Evolutionary conservation across 176 grass and related monocot genomes (phyloP).

Genomic region (Triticum aestivum): DNA sequence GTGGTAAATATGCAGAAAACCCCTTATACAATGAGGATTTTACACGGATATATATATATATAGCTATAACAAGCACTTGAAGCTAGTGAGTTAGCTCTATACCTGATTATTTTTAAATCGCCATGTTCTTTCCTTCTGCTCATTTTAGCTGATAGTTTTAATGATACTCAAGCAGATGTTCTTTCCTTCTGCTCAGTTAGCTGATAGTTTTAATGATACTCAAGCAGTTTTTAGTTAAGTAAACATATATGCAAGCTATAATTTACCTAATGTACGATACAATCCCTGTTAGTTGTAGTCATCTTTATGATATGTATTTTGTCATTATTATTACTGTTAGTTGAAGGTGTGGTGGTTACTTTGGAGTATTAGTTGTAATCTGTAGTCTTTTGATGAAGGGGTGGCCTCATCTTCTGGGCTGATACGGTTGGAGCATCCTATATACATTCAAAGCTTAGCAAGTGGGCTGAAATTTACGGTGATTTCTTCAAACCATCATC

Average conservation of each 20-base stretch:
- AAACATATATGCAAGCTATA: not conserved
- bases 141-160: not conserved
- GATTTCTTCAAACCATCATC: slow-evolving; percentile 68
- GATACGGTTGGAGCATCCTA: slow-evolving; percentile 75
- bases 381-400: slow-evolving; percentile 45
- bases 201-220: not conserved
- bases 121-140: not conserved
- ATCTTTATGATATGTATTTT: not conserved
- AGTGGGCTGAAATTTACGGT: slow-evolving; percentile 77
- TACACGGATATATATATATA: too few relatives aligned
- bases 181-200: not conserved
- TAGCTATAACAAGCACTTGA: not conserved
- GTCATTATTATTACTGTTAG: not conserved
- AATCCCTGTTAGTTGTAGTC: not conserved
- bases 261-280: not conserved
- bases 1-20: too few relatives aligned
- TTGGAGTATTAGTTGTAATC: slow-evolving; percentile 11
- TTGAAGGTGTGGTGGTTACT: not conserved
- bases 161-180: not conserved
- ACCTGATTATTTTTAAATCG: not conserved
- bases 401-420: slow-evolving; percentile 86
- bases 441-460: slow-evolving; percentile 67
- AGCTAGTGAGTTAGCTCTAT: not conserved
- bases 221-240: not conserved
- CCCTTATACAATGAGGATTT: too few relatives aligned